phyloP scores from a whole-genome alignment of 2,329 filamentous ascomycete species.

The Apiospora hydei region DNA sequence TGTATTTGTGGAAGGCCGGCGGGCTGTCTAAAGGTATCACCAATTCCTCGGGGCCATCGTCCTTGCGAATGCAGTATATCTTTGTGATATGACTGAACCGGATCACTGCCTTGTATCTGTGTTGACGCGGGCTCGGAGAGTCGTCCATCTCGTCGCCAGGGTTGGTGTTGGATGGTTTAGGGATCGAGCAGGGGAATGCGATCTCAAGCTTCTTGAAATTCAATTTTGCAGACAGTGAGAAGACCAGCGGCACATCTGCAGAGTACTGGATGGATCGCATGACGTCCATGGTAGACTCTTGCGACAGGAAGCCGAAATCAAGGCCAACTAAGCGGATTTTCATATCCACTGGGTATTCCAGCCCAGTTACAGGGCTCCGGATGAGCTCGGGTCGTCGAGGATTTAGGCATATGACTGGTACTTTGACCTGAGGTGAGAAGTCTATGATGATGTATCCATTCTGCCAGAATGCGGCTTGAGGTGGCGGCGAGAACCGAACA shows the following conservation, averaged over 20 bases:
- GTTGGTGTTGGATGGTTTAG: slow-evolving; percentile 33
- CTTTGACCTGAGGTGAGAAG: slow-evolving; percentile 30
- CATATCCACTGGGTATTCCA: slow-evolving; percentile 46
- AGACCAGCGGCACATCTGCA: slow-evolving; percentile 27
- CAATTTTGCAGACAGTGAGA: slow-evolving; percentile 50
- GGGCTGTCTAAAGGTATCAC: slow-evolving; percentile 58
- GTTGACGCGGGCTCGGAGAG: slow-evolving; percentile 31
- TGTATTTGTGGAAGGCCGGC: slow-evolving; percentile 54
- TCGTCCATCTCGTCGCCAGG: not conserved
- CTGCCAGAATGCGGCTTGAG: slow-evolving; percentile 59
- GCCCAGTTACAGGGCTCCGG: slow-evolving; percentile 41
- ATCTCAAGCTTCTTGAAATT: slow-evolving; percentile 48
- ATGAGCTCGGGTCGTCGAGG: slow-evolving; percentile 28
- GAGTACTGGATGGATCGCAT: slow-evolving; percentile 55
- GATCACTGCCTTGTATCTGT: slow-evolving; percentile 51
- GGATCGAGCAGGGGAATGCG: slow-evolving; percentile 44
- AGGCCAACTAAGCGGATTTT: slow-evolving; percentile 54
- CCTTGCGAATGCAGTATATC: slow-evolving; percentile 48
- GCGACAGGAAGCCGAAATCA: slow-evolving; percentile 67
- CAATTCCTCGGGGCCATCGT: slow-evolving; percentile 46
- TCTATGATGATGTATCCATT: slow-evolving; percentile 36
- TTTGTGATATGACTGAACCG: slow-evolving; percentile 55
- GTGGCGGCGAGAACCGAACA: slow-evolving; percentile 66
- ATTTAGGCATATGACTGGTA: slow-evolving; percentile 2
- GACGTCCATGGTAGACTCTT: slow-evolving; percentile 62